phyloP scores from a whole-genome alignment of 2,329 filamentous ascomycete species.

The Penicillium sp. region DNA sequence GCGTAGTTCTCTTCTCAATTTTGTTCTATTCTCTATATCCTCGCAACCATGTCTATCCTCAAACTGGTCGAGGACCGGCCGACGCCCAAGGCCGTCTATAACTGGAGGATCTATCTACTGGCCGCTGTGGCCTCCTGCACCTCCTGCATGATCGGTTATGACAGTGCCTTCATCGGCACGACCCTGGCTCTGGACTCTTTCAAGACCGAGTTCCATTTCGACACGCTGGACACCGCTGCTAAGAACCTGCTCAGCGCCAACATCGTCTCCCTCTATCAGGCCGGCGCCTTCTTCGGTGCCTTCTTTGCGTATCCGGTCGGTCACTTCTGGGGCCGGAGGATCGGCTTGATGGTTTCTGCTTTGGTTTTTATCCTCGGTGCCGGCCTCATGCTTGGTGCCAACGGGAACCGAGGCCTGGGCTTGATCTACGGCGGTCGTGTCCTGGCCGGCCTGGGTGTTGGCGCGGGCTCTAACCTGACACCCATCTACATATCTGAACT shows the following conservation, averaged over 20 bases:
- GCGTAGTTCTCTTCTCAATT: background rate
- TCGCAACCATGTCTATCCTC: slow-evolving; percentile 39
- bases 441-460: slow-evolving; percentile 54
- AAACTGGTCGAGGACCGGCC: slow-evolving; percentile 48
- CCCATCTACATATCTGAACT: slow-evolving; percentile 59
- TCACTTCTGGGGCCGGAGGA: slow-evolving; percentile 66
- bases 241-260: slow-evolving; percentile 64
- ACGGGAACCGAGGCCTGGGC: slow-evolving; percentile 59
- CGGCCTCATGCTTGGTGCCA: slow-evolving; percentile 69
- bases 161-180: slow-evolving; percentile 76
- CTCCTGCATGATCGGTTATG: slow-evolving; percentile 61
- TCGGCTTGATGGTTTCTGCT: slow-evolving; percentile 61
- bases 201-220: slow-evolving; percentile 65
- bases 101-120: slow-evolving; percentile 58
- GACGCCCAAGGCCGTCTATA: slow-evolving; percentile 58
- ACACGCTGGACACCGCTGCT: slow-evolving; percentile 37
- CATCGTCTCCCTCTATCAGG: slow-evolving; percentile 79
- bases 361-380: slow-evolving; percentile 68
- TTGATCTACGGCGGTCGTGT: slow-evolving; percentile 55
- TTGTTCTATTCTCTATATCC: background rate
- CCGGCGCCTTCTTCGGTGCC: slow-evolving; percentile 80
- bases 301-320: slow-evolving; percentile 65
- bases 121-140: slow-evolving; percentile 57
- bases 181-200: slow-evolving; percentile 71
- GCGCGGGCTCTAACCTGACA: slow-evolving; percentile 53